Base-by-base conservation (phyloP, 2,329 filamentous ascomycete genomes). In the Penicillium griseofulvum region DNA sequence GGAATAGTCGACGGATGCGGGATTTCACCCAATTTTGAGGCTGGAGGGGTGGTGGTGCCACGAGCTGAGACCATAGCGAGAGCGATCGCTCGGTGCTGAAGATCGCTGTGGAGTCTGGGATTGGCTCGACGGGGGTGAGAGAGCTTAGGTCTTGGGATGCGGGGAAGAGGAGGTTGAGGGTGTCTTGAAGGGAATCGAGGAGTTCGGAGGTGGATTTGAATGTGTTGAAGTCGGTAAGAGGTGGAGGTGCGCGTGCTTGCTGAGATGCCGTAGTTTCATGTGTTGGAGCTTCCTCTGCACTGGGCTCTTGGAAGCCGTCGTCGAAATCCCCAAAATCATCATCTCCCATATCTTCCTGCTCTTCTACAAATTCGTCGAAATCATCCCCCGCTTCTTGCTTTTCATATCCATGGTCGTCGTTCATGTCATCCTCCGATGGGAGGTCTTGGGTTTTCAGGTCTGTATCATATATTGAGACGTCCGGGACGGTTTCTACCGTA, bases 11-110 rank as follows among this genome's bases (percentile, higher is more conserved):
- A 50, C 94, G 87, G 65, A 96, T 99, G 49, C 92, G 90, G 49
- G 91, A 96, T 61, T 94, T 90, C 56, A 97, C 95, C 94, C 94
- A 99, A 74, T 99, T 94, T 0, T 94, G 93, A 6, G 94, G 94
- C 67, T 96, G 91, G 36, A 99, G 84, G 2, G 94, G 92, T 2
- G 94, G 94, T 19, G 94, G 93, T 2, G 93, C 93, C 29, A 97
- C 91, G 5, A 99, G 85, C 77, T 99, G 94, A 38, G 92, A 91
- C 94, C 94, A 99, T 33, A 99, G 81, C 0, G 94, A 97, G 53
- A 90, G 87, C 58, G 90, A 95, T 55, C 92, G 86, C 49, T 91
- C 88, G 38, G 90, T 95, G 52, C 90, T 85, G 74, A 97, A 94
- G 48, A 91, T 83, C 42, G 88, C 71, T 36, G 77, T 73, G 49